phyloP scores from a whole-genome alignment of 495 filamentous ascomycete genomes.

The Trichoderma reesei region DNA sequence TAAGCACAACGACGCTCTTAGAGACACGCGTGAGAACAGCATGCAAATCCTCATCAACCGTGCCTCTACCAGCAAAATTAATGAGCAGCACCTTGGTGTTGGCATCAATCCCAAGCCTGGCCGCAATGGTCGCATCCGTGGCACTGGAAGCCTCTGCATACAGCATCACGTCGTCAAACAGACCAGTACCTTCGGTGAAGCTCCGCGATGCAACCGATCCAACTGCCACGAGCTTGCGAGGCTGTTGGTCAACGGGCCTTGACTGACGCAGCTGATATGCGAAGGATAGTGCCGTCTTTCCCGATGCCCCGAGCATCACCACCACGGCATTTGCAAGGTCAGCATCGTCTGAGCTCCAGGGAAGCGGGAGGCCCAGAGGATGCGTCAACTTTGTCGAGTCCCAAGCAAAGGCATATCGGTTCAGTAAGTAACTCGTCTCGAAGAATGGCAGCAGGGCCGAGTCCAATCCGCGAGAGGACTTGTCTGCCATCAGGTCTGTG shows the following conservation, averaged over 20 bases:
- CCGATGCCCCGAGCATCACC: slow-evolving; percentile 35
- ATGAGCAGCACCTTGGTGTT: slow-evolving; percentile 36
- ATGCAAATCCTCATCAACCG: slow-evolving; percentile 27
- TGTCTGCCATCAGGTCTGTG: slow-evolving; percentile 15
- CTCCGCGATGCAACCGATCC: slow-evolving; percentile 23
- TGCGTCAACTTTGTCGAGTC: slow-evolving; percentile 24
- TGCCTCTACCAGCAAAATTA: slow-evolving; percentile 43
- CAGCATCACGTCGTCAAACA: slow-evolving; percentile 28
- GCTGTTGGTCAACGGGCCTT: slow-evolving; percentile 16
- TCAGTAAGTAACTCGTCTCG: slow-evolving; percentile 38
- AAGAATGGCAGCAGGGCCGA: slow-evolving; percentile 34
- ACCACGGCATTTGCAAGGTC: slow-evolving; percentile 33
- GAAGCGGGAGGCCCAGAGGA: slow-evolving; percentile 22
- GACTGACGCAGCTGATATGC: slow-evolving; percentile 26
- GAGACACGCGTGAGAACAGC: slow-evolving; percentile 19
- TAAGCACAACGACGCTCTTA: slow-evolving; percentile 25
- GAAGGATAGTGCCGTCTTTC: slow-evolving; percentile 40
- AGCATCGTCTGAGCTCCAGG: slow-evolving; percentile 36
- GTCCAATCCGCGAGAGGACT: slow-evolving; percentile 22
- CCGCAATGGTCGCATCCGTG: slow-evolving; percentile 4
- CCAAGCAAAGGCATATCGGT: slow-evolving; percentile 35
- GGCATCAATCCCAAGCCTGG: slow-evolving; percentile 16
- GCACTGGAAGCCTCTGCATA: slow-evolving; percentile 22
- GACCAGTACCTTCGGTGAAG: slow-evolving; percentile 23
- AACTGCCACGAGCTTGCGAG: slow-evolving; percentile 26